Evolutionary conservation across 2,329 filamentous ascomycete species (phyloP).

Genomic region (Lachnellula suecica): DNA sequence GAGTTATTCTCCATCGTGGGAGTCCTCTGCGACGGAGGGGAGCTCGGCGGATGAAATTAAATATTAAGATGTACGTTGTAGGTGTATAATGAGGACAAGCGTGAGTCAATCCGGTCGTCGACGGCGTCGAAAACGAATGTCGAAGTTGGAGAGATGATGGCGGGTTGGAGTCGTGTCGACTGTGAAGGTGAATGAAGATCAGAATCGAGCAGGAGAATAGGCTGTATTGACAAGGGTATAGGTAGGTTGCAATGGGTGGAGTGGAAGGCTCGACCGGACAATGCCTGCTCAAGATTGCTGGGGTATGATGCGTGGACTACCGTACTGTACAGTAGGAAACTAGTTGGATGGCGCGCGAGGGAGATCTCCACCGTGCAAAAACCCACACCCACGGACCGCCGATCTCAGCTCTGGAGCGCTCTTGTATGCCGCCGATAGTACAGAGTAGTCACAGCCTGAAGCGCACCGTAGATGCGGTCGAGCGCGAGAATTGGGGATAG

Average conservation of each 20-base stretch:
- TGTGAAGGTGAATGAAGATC: too few species aligned
- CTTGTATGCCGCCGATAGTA: too few species aligned
- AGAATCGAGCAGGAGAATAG: too few species aligned
- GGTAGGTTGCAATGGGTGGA: background rate
- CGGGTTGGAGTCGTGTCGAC: background rate
- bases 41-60: slow-evolving; percentile 5
- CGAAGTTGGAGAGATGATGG: background rate
- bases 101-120: background rate
- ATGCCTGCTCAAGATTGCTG: background rate
- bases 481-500: too few species aligned
- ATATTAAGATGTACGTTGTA: slow-evolving; percentile 3
- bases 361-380: background rate
- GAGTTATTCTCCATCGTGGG: slow-evolving; percentile 15
- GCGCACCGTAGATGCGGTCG: too few species aligned
- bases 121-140: slow-evolving; percentile 15
- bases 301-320: too few species aligned
- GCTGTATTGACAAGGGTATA: too few species aligned
- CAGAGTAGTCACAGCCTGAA: too few species aligned
- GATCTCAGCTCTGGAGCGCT: slow-evolving; percentile 17
- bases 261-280: background rate
- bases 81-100: background rate
- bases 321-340: too few species aligned
- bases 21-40: slow-evolving; percentile 3
- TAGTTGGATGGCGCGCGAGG: background rate
- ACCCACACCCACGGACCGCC: slow-evolving; percentile 14